Evolutionary conservation across 495 filamentous ascomycete species (phyloP).

Genomic region (Jackrogersella multiformis): DNA sequence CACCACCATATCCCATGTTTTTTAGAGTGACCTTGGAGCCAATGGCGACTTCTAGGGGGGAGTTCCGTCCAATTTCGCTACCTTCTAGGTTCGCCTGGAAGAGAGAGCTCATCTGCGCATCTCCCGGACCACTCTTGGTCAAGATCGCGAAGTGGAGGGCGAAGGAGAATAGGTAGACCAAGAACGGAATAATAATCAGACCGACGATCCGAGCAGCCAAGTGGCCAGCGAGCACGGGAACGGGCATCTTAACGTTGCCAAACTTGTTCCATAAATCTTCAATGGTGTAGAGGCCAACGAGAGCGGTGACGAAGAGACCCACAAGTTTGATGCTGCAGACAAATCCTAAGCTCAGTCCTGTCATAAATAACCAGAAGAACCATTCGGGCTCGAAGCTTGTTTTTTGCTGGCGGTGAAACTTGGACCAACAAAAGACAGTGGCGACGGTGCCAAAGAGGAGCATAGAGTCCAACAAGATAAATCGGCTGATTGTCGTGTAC

Average conservation of each 20-base stretch:
- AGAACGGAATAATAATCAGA: slow-evolving; percentile 83
- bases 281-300: slow-evolving; percentile 94
- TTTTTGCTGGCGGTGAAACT: slow-evolving; percentile 86
- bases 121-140: slow-evolving; percentile 93
- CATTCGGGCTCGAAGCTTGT: slow-evolving; percentile 87
- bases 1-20: slow-evolving; percentile 99
- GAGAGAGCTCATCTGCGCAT: slow-evolving; percentile 98
- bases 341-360: slow-evolving; percentile 92
- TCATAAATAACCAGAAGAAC: slow-evolving; percentile 91
- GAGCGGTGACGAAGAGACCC: slow-evolving; percentile 90
- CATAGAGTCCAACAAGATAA: slow-evolving; percentile 98
- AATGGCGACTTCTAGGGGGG: slow-evolving; percentile 87
- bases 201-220: slow-evolving; percentile 82
- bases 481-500: slow-evolving; percentile 97
- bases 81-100: slow-evolving; percentile 97
- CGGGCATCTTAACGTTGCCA: slow-evolving; percentile 89
- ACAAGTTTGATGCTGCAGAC: slow-evolving; percentile 99
- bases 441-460: slow-evolving; percentile 97
- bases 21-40: slow-evolving; percentile 94
- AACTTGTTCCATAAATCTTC: slow-evolving; percentile 99
- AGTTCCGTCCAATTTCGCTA: slow-evolving; percentile 92
- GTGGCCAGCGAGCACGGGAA: slow-evolving; percentile 81
- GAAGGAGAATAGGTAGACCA: slow-evolving; percentile 95
- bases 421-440: slow-evolving; percentile 94
- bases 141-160: slow-evolving; percentile 91